Evolutionary conservation across 2,329 filamentous ascomycete genomes (phyloP), one percentile per base, ranked within the genome.

Genomic region (Fusarium udum): DNA sequence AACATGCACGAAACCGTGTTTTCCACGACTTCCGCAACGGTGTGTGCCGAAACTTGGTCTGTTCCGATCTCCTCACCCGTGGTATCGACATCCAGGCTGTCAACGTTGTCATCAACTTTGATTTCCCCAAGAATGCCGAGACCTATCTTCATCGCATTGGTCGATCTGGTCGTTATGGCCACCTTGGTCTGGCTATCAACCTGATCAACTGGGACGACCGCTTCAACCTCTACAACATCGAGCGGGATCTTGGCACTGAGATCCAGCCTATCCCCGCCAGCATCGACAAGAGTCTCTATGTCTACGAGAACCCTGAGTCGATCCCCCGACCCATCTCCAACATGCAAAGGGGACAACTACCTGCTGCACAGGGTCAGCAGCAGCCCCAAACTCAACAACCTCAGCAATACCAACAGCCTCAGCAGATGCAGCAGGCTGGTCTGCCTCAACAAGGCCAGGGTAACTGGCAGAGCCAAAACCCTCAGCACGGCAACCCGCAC

Each of bases 31-130:
- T 99, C 88, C 92, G 96, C 77, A 98, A 98, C 79, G 96, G 96
- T 66, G 95, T 97, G 60, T 98, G 95, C 87, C 94, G 96, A 79
- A 99, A 99, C 82, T 90, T 99, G 42, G 96, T 99, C 72, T 99
- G 96, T 85, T 99, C 97, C 6, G 96, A 99, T 85, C 88, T 99
- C 43, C 89, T 99, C 73, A 99, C 96, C 73, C 95, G 96, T 84
- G 96, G 96, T 91, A 99, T 99, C 79, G 96, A 99, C 85, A 99
- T 99, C 75, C 96, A 99, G 84, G 96, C 96, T 61, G 96, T 99
- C 80, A 99, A 99, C 78, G 96, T 99, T 62, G 96, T 99, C 81
- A 99, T 99, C 90, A 99, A 99, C 86, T 99, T 99, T 80, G 96
- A 99, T 80, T 99, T 99, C 83, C 96, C 96, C 61, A 99, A 99